Conservation (phyloP, 805 yeast genomes). For the Nakazawaea pomicola region DNA sequence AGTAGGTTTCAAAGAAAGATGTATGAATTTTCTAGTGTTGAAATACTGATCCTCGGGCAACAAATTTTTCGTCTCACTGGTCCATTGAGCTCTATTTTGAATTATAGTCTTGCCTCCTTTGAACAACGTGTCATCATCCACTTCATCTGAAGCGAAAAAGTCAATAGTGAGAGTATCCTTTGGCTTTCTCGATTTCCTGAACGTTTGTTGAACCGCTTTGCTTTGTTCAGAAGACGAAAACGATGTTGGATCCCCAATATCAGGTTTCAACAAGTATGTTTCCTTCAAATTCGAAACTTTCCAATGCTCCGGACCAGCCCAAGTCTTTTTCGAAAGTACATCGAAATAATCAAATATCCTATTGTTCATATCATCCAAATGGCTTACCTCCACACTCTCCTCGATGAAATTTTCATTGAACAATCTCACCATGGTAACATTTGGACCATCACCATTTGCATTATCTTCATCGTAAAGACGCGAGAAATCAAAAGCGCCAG, state of each 20-base stretch:
- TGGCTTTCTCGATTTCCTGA: constrained; percentile 11
- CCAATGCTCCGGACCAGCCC: constrained; percentile 97
- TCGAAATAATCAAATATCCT: constrained; percentile 73
- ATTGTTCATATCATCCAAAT: constrained; percentile 25
- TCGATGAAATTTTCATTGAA: constrained; percentile 26
- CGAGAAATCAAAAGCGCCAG: constrained; percentile 24
- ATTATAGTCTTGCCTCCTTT: constrained; percentile 19
- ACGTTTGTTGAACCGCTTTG: neutral
- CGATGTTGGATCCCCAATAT: too few species aligned
- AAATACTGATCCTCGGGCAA: constrained; percentile 48
- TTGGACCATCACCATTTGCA: constrained; percentile 23
- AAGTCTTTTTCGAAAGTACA: constrained; percentile 58
- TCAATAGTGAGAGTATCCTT: constrained; percentile 27
- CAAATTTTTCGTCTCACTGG: constrained; percentile 19
- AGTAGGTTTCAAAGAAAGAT: constrained; percentile 40
- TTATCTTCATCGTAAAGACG: constrained; percentile 24
- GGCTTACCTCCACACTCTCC: constrained; percentile 19
- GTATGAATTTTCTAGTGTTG: constrained; percentile 42
- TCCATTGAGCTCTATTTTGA: constrained; percentile 19
- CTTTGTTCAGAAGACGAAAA: too few species aligned
- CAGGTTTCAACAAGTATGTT: too few species aligned
- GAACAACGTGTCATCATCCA: constrained; percentile 22
- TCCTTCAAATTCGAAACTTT: constrained; percentile 59
- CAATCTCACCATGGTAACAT: constrained; percentile 24
- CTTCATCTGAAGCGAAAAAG: constrained; percentile 23